Conservation (phyloP, 371 early-diverging fungal species). For the Entomophthora muscae region DNA sequence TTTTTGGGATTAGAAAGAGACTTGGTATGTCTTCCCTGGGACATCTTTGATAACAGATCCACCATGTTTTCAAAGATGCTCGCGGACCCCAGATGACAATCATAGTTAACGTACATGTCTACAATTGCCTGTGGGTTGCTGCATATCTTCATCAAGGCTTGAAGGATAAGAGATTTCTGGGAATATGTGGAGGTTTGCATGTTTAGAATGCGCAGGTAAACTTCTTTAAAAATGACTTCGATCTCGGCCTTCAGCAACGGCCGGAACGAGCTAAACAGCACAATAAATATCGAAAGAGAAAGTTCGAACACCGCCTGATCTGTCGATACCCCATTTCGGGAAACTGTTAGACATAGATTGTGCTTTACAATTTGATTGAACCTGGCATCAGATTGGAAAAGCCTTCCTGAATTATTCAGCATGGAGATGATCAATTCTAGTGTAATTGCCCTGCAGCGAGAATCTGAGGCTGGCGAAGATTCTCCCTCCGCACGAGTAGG, state of each 20-base stretch:
- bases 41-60: not conserved
- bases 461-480: constrained; percentile 13
- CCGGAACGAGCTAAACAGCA: constrained; percentile 45
- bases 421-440: constrained; percentile 27
- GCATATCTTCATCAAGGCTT: constrained; percentile 28
- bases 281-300: constrained; percentile 64
- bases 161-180: constrained; percentile 27
- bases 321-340: constrained; percentile 37
- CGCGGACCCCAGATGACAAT: constrained; percentile 43
- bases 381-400: constrained; percentile 19
- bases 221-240: constrained; percentile 56
- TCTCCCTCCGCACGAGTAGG: not conserved
- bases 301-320: constrained; percentile 67
- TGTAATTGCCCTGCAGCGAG: constrained; percentile 15
- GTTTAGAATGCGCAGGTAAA: constrained; percentile 45
- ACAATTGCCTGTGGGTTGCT: constrained; percentile 70
- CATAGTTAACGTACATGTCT: constrained; percentile 93
- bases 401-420: constrained; percentile 20
- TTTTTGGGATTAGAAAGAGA: constrained; percentile 19
- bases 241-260: constrained; percentile 54
- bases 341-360: constrained; percentile 38
- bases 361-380: constrained; percentile 41
- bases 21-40: constrained; percentile 18
- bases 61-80: constrained; percentile 21
- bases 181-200: constrained; percentile 30